Base-by-base conservation (phyloP, 1,139 yeast species). In the Candida sojae region DNA sequence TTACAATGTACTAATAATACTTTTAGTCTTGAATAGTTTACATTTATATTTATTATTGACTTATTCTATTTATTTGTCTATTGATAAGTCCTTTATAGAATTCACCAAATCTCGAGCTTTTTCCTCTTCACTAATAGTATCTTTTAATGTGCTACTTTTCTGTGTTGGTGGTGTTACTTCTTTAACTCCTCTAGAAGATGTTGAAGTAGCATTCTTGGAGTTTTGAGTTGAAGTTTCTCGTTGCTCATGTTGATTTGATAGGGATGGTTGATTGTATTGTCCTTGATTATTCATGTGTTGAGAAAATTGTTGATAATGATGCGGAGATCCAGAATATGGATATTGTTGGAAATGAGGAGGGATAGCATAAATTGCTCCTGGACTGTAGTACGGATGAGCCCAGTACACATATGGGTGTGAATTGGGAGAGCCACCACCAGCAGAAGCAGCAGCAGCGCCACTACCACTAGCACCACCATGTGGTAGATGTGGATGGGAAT, bases 81-180 rank as follows among this genome's bases (percentile, higher is more conserved):
- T 23, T 35, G 44, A 34, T 42, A 42, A 35, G 29, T 35, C 44
- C 17, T 42, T 35, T 6, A 42, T 42, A 9, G 44, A 42, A 21
- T 35, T 42, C 21, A 42, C 35, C 21, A 42, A 42, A 10, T 28
- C 44, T 28, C 44, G 17, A 13, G 44, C 44, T 11, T 42, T 42
- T 35, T 42, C 44, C 21, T 42, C 39, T 21, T 42, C 44, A 28
- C 44, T 42, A 3, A 30, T n/a, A 2, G 38, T 41, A n/a, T 17
- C 30, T 25, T 34, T 35, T 4, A 34, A 2, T 11, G 12, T 26
- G 8, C 13, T 29, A 5, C 30, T 13, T 9, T 6, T 9, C 7
- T 7, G 12, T 12, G 21, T 29, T 32, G 11, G 11, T 11, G n/a
- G n/a, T 26, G 25, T 25, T 41, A 32, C 2, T 11, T 31, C 36